Percentiles rank a stretch among this genome's conserved stretches.
These are phyloP conservation scores for Colletotrichum zoysiae DNA, from an alignment of 2,329 filamentous ascomycete genomes.

Conservation along the genomic window DNA sequence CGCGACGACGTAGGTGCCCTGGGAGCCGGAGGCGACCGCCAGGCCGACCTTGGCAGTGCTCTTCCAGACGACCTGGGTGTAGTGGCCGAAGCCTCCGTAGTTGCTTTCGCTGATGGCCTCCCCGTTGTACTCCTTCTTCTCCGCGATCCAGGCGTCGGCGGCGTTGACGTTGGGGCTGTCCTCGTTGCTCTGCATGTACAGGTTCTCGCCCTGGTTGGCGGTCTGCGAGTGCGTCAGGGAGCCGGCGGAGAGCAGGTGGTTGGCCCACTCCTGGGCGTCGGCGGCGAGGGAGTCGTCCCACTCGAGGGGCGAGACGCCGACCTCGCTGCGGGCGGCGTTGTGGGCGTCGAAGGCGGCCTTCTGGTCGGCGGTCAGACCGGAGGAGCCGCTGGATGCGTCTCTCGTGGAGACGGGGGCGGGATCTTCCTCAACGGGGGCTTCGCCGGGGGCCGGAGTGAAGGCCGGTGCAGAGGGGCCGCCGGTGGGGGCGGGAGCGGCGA, in stretches of 20 bases:
- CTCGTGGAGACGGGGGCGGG: slow-evolving; percentile 32
- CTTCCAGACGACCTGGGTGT: slow-evolving; percentile 51
- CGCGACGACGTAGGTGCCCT: slow-evolving; percentile 51
- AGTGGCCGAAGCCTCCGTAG: slow-evolving; percentile 47
- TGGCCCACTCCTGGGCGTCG: slow-evolving; percentile 44
- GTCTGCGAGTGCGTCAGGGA: slow-evolving; percentile 39
- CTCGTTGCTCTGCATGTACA: slow-evolving; percentile 40
- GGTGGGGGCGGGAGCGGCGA: slow-evolving; percentile 16
- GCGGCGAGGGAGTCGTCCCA: slow-evolving; percentile 49
- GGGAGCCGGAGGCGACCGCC: slow-evolving; percentile 45
- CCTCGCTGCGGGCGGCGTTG: slow-evolving; percentile 39
- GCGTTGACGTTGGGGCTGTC: slow-evolving; percentile 33
- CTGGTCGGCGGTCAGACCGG: slow-evolving; percentile 37
- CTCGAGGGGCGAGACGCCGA: slow-evolving; percentile 34
- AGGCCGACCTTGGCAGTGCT: slow-evolving; percentile 50
- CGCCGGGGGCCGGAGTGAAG: slow-evolving; percentile 44
- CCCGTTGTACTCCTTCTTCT: slow-evolving; percentile 40
- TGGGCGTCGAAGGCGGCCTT: slow-evolving; percentile 40
- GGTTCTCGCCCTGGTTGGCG: slow-evolving; percentile 39
- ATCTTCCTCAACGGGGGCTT: slow-evolving; percentile 23
- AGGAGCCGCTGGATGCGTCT: slow-evolving; percentile 24
- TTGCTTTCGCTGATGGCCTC: slow-evolving; percentile 37
- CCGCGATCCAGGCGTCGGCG: slow-evolving; percentile 35
- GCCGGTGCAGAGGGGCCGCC: slow-evolving; percentile 7
- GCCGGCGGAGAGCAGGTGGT: slow-evolving; percentile 35